phyloP scores from a whole-genome alignment of 176 grass and related monocot genomes.

The Eragrostis nindensis region DNA sequence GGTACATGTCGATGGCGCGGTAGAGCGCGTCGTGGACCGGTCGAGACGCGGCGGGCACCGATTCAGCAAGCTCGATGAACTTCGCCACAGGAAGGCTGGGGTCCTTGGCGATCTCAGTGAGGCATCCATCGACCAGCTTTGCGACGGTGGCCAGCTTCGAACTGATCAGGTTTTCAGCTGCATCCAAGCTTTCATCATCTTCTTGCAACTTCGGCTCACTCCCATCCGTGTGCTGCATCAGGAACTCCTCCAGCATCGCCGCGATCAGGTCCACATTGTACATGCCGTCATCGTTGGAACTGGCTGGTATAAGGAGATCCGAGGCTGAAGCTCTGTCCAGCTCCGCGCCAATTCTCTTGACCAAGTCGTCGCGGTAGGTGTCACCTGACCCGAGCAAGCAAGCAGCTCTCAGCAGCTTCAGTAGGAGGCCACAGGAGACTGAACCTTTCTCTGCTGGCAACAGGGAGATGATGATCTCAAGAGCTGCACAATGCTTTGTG shows the following conservation, averaged over 20 bases:
- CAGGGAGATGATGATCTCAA: conserved; percentile 68
- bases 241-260: conserved; percentile 71
- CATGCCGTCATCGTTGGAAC: not conserved
- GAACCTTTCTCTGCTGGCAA: conserved; percentile 59
- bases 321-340: conserved; percentile 71
- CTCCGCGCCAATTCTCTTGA: conserved; percentile 61
- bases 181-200: conserved; percentile 55
- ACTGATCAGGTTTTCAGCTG: conserved; percentile 23
- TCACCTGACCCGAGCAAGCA: conserved; percentile 61
- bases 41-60: conserved; percentile 48
- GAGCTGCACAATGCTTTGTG: conserved; percentile 34
- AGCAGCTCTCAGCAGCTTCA: conserved; percentile 74
- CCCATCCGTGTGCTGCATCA: conserved; percentile 32
- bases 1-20: conserved; percentile 84
- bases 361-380: conserved; percentile 33
- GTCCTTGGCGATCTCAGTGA: conserved; percentile 79
- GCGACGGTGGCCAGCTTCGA: conserved; percentile 37
- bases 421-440: conserved; percentile 73
- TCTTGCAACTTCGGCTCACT: not conserved
- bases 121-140: conserved; percentile 75
- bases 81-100: conserved; percentile 59
- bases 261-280: conserved; percentile 70
- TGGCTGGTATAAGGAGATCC: conserved; percentile 69
- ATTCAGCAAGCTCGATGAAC: conserved; percentile 67
- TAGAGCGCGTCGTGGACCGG: conserved; percentile 78